Conservation (phyloP, 1,284 basidiomycete species). For the Golubevia sp. region DNA sequence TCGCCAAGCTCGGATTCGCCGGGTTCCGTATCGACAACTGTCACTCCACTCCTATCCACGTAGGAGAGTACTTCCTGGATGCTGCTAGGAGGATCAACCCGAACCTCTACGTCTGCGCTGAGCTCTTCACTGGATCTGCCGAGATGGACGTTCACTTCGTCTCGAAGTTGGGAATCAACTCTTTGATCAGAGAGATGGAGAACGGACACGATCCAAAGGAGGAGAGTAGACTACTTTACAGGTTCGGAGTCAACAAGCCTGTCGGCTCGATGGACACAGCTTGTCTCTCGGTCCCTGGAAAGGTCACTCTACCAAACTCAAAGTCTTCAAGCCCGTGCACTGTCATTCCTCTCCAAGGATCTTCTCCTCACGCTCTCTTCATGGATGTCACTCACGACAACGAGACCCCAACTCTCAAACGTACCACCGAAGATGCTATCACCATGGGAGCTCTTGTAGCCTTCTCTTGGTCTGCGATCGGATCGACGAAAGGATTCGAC, state of each 20-base stretch:
- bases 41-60: constrained; percentile 92
- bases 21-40: constrained; percentile 98
- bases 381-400: constrained; percentile 57
- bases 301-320: constrained; percentile 61
- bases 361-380: constrained; percentile 48
- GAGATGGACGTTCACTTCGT: constrained; percentile 69
- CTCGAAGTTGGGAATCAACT: constrained; percentile 49
- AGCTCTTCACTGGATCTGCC: constrained; percentile 93
- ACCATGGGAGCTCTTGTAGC: constrained; percentile 52
- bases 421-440: constrained; percentile 49
- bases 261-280: constrained; percentile 49
- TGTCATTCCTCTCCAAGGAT: constrained; percentile 37
- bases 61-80: constrained; percentile 89
- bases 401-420: constrained; percentile 47
- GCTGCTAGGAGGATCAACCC: constrained; percentile 85
- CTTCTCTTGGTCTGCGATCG: constrained; percentile 53
- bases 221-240: constrained; percentile 44
- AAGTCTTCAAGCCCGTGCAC: constrained; percentile 11
- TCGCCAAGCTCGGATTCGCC: constrained; percentile 79
- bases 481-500: constrained; percentile 49
- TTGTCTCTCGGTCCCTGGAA: constrained; percentile 19
- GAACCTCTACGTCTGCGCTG: constrained; percentile 91
- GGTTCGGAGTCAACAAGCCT: constrained; percentile 52
- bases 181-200: constrained; percentile 52
- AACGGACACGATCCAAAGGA: constrained; percentile 52